Evolutionary conservation across 2,329 filamentous ascomycete species (phyloP), one percentile per base, ranked within the genome.

Genomic region (Fusarium haematococcum): DNA sequence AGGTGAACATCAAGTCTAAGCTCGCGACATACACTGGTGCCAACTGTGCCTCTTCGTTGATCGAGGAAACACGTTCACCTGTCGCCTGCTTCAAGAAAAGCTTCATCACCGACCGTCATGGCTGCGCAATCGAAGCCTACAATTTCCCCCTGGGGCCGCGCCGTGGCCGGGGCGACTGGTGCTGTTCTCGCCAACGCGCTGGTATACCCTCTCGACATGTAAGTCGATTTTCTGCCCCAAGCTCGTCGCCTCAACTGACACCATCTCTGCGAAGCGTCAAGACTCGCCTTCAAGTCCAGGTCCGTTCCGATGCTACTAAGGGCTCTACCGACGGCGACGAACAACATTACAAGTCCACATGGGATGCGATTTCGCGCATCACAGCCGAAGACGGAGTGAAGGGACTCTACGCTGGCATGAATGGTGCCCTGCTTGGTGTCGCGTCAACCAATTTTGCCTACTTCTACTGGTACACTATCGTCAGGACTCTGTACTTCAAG

Each of bases 371-470:
- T 74, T 88, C 88, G 69, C 95, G 95, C 81, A 98, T 99, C 75
- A 84, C 94, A 39, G 89, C 91, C 66, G 91, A 90, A 63, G 97
- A 99, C 77, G 97, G 97, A 35, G 66, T 97, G 10, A 79, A 86
- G 56, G 97, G 97, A 8, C 90, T 99, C 9, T 99, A 99, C 80
- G 91, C 94, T 62, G 97, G 97, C 70, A 95, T 99, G 82, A 89
- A 91, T 69, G 95, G 96, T 60, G 91, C 95, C 6, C 87, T 99
- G 20, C 86, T 98, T 61, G 97, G 97, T 63, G 97, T 99, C 39
- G 96, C 95, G 2, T 98, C 95, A 30, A 98, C 96, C 62, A 99
- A 99, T 84, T 99, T 99, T 82, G 97, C 97, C 79, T 99, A 99
- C 85, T 99, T 99, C 83, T 99, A 99, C 86, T 98, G 96, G 95